Evolutionary conservation across 192 early-diverging fungal genomes (phyloP), one percentile per base, ranked within the genome.

Genomic region (Gigaspora rosea): DNA sequence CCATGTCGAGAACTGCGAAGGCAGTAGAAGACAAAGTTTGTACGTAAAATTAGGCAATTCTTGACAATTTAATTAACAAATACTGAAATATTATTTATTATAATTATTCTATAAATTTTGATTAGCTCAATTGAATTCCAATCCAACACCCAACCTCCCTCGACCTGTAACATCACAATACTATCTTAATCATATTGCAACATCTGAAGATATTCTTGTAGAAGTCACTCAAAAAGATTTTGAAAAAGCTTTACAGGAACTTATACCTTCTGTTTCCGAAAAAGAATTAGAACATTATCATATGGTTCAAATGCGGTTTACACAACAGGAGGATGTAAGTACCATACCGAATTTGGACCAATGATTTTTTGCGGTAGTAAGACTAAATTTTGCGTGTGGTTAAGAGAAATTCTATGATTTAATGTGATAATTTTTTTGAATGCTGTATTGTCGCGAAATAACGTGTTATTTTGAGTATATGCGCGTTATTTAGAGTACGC

Each of bases 201-300:
- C 83, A 7, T 84, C 87, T 0, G 89, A 88, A 11, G 89, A 96
- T 47, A 93, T 87, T 64, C 75, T 89, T n/a, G 95, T 97, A 0
- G 89, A 93, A 33, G 96, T 99, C 0, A 90, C 85, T 0, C 83
- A 88, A 59, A 81, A 87, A 8, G 97, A 99, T 81, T 99, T 99
- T 85, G 81, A 88, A 58, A 80, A 76, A 22, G 98, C 98, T 1
- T 81, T 96, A 33, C 85, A 82, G 12, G 96, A 96, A 75, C 84
- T 99, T 57, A 87, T 94, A 61, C 98, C 98, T 0, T 94, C 92
- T 10, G 95, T 99, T 7, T 92, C 92, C 3, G 88, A 90, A 7
- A 89, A 88, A 32, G 98, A 99, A 80, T 81, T 99, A 16, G 90
- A 89, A 33, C 90, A 96, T 62, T 99, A 99, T 82, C 85, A 89